Evolutionary conservation across 2,329 filamentous ascomycete genomes (phyloP).

Genomic region (Microcyclosporella mali): DNA sequence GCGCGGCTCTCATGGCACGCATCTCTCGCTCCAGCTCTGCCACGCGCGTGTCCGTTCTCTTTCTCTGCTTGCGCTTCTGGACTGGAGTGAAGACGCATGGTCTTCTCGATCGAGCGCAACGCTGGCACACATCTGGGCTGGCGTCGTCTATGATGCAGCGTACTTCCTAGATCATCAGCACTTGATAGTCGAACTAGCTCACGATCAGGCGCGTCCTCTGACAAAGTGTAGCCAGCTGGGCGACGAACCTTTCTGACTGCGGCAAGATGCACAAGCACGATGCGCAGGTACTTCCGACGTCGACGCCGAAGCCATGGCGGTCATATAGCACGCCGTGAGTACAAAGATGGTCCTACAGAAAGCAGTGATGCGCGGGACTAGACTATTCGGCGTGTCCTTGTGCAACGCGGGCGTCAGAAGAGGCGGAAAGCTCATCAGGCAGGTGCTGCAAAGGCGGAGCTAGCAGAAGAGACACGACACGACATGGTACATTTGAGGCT

Average conservation of each 20-base stretch:
- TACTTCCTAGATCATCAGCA: no score
- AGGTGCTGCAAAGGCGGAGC: no score
- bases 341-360: no score
- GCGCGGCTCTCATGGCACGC: slow-evolving; percentile 34
- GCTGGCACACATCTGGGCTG: slow-evolving; percentile 32
- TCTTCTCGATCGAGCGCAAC: slow-evolving; percentile 37
- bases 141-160: slow-evolving; percentile 34
- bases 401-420: no score
- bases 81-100: slow-evolving; percentile 37
- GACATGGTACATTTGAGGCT: no score
- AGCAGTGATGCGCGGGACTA: no score
- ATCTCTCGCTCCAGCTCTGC: slow-evolving; percentile 43
- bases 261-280: slow-evolving; percentile 40
- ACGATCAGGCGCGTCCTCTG: no score
- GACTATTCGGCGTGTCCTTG: no score
- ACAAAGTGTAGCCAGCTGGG: no score
- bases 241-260: slow-evolving; percentile 34
- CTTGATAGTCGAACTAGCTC: no score
- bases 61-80: slow-evolving; percentile 39
- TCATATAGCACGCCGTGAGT: not conserved
- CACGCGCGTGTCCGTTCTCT: slow-evolving; percentile 41
- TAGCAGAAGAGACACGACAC: no score
- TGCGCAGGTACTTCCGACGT: slow-evolving; percentile 22
- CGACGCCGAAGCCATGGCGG: not conserved
- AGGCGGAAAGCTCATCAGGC: no score